phyloP scores from a whole-genome alignment of 257 asterid species.

The Solanum chaucha region DNA sequence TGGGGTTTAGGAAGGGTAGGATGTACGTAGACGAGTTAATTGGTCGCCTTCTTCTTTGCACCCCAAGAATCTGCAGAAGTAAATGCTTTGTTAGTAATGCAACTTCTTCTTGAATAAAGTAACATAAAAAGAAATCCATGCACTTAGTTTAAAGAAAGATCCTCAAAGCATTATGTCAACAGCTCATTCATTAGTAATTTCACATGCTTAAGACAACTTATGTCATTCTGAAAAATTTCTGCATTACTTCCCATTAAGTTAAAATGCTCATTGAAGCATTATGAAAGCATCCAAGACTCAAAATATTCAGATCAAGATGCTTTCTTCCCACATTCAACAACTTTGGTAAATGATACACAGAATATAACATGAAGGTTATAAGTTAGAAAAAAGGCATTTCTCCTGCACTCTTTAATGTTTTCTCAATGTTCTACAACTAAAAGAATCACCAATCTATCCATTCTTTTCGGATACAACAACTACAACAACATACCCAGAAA shows the following conservation, averaged over 20 bases:
- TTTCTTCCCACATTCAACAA: not conserved
- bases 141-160: too few relatives aligned
- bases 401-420: not conserved
- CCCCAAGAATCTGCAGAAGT: too few relatives aligned
- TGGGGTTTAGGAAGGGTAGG: too few relatives aligned
- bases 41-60: too few relatives aligned
- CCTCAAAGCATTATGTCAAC: too few relatives aligned
- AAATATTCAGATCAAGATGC: constrained; percentile 22
- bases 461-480: not conserved
- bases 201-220: too few relatives aligned
- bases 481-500: not conserved
- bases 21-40: too few relatives aligned
- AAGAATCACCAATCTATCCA: not conserved
- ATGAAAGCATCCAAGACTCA: not conserved
- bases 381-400: not conserved
- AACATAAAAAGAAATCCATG: too few relatives aligned
- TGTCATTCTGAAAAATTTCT: not conserved
- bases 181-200: too few relatives aligned
- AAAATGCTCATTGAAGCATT: not conserved
- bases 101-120: not conserved
- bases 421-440: not conserved
- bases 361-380: not conserved
- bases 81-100: too few relatives aligned
- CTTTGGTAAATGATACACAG: not conserved
- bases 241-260: not conserved